phyloP scores from a whole-genome alignment of 306 rosid species.

The Trifolium fragiferum region DNA sequence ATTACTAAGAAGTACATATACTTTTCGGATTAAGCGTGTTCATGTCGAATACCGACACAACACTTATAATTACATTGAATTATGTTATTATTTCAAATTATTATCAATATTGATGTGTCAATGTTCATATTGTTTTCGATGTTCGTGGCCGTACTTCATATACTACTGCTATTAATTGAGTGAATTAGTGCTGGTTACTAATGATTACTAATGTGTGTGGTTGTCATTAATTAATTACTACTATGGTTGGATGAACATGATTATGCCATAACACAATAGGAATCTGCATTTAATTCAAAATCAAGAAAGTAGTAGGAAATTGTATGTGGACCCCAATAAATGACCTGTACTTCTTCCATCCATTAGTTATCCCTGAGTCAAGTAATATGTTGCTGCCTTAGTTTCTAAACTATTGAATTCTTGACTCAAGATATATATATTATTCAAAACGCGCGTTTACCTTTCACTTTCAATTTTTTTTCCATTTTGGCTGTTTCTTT shows the following conservation, averaged over 20 bases:
- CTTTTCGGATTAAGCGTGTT: too few relatives aligned
- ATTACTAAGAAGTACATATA: too few relatives aligned
- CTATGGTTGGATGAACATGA: constrained; percentile 5
- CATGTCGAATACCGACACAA: too few relatives aligned
- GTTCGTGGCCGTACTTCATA: too few relatives aligned
- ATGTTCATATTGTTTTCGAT: too few relatives aligned
- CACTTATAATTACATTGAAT: too few relatives aligned
- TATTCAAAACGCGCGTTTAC: constrained; percentile 34
- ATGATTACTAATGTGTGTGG: neutral
- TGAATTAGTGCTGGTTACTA: neutral
- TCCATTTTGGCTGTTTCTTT: constrained; percentile 14
- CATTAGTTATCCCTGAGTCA: constrained; percentile 25
- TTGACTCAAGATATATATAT: constrained; percentile 33
- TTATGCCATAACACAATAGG: neutral
- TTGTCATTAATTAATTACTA: neutral
- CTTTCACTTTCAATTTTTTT: constrained; percentile 2
- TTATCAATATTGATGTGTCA: too few relatives aligned
- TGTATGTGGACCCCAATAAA: constrained; percentile 40
- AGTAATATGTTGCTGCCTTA: constrained; percentile 29
- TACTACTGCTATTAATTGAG: too few relatives aligned
- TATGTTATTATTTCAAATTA: too few relatives aligned
- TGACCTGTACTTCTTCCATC: constrained; percentile 22
- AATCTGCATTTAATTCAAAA: constrained; percentile 1
- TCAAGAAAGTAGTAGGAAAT: constrained; percentile 35
- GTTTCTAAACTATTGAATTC: constrained; percentile 37